phyloP scores from a whole-genome alignment of 1,284 basidiomycete genomes.

The Waitea zeae region DNA sequence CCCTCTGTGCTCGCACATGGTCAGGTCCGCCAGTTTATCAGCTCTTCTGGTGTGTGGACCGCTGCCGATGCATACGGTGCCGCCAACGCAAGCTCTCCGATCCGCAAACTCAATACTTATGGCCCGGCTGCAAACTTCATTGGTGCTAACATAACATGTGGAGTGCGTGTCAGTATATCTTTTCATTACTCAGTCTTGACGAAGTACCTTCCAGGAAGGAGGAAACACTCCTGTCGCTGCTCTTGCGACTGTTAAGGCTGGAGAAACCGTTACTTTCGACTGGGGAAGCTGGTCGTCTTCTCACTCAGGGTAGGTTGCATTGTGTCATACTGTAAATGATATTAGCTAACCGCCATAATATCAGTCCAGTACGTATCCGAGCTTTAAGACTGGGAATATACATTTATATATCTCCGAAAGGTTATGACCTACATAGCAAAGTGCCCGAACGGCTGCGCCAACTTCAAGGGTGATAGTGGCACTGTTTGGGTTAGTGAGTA shows the following conservation, averaged over 20 bases:
- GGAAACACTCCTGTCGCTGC: constrained; percentile 7
- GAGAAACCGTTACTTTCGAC: constrained; percentile 8
- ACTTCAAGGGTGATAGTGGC: constrained; percentile 9
- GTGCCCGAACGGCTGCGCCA: constrained; percentile 8
- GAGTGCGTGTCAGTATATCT: constrained; percentile 5
- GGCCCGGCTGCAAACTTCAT: constrained; percentile 9
- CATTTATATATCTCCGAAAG: neutral
- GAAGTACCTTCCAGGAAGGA: constrained; percentile 5
- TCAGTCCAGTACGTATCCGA: neutral
- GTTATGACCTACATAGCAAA: constrained; percentile 10
- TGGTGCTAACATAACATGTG: constrained; percentile 8
- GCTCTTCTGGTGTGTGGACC: constrained; percentile 6
- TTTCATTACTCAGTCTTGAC: neutral
- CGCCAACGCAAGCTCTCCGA: constrained; percentile 7
- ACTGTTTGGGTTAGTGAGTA: constrained; percentile 10
- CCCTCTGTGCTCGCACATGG: constrained; percentile 6
- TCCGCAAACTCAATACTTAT: constrained; percentile 10
- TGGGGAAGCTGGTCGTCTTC: constrained; percentile 8
- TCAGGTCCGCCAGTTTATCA: constrained; percentile 9
- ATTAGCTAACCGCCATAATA: neutral
- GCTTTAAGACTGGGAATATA: neutral
- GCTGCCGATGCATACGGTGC: constrained; percentile 9
- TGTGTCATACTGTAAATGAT: neutral
- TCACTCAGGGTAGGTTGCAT: constrained; percentile 7
- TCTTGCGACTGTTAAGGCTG: constrained; percentile 7